These are phyloP conservation scores for Catenaria anguillulae DNA, from an alignment of 371 early-diverging fungal species.

Conservation along the genomic window DNA sequence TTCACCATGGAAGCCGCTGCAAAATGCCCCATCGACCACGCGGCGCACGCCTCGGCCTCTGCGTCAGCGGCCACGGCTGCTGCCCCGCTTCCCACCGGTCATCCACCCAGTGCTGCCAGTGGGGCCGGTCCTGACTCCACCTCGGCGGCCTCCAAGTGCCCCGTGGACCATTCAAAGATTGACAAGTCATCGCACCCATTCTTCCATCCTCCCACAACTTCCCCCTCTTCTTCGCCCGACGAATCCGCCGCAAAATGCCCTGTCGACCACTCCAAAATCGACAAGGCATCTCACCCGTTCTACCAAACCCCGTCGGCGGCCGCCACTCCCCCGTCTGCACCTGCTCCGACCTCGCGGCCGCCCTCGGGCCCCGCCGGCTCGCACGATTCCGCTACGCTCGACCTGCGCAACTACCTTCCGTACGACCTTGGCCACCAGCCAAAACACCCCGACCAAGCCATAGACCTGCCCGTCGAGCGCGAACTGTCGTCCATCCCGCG, in stretches of 20 bases:
- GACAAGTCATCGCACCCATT: background rate
- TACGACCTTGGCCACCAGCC: background rate
- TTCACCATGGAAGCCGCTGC: too few species aligned
- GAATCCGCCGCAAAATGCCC: constrained; percentile 7
- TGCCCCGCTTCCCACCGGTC: constrained; percentile 1
- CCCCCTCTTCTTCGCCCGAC: background rate
- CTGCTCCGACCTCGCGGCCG: too few species aligned
- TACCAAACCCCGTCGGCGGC: background rate
- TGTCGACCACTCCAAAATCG: constrained; percentile 9
- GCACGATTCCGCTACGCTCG: background rate
- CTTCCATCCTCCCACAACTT: background rate
- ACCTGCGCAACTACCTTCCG: background rate
- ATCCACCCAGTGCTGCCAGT: background rate
- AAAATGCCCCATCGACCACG: too few species aligned
- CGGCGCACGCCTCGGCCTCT: too few species aligned
- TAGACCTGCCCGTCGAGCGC: background rate
- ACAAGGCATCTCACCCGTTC: background rate
- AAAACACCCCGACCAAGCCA: background rate
- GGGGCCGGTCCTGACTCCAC: too few species aligned
- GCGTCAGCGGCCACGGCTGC: too few species aligned
- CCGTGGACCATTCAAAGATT: constrained; percentile 10
- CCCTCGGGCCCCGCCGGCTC: too few species aligned
- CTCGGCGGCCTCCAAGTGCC: constrained; percentile 8
- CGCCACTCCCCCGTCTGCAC: background rate
- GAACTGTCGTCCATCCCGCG: background rate